A percentile compares a stretch with the other conserved stretches of the same genome.
phyloP scores from a whole-genome alignment of 2,329 filamentous ascomycete species.

The Cordyceps militaris region DNA sequence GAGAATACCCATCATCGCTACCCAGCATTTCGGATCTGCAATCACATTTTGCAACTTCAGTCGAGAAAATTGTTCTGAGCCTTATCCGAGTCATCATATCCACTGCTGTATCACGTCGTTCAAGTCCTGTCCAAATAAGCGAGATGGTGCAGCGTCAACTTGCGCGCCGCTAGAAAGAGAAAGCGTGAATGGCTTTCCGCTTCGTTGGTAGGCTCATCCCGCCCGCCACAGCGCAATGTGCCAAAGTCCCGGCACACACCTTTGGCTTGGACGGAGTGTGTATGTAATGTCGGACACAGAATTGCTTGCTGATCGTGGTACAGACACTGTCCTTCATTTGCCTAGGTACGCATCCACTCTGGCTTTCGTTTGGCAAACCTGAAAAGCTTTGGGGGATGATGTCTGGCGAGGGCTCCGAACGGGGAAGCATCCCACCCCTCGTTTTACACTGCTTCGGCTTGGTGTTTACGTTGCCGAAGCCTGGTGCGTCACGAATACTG shows the following conservation, averaged over 20 bases:
- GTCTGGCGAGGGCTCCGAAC: neutral
- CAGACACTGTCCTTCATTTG: neutral
- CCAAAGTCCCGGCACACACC: neutral
- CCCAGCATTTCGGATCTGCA: neutral
- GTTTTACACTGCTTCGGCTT: neutral
- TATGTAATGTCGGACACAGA: neutral
- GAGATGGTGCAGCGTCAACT: neutral
- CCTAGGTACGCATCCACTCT: neutral
- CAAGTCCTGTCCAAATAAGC: neutral
- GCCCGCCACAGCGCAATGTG: neutral
- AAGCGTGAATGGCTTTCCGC: neutral
- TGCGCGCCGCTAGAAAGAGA: neutral
- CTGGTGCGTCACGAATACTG: too few species aligned
- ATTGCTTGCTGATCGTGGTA: neutral
- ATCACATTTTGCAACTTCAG: neutral
- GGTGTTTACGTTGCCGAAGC: constrained; percentile 5
- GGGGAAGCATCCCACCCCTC: neutral
- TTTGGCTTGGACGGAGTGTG: neutral
- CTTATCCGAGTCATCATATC: neutral
- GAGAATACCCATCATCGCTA: neutral
- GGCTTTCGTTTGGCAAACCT: neutral
- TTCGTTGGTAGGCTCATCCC: neutral
- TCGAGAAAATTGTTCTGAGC: neutral
- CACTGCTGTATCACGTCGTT: neutral
- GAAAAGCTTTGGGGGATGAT: neutral